Evolutionary conservation across 2,329 filamentous ascomycete species (phyloP), one percentile per base, ranked within the genome.

Genomic region (Paraconiothyrium brasiliense): DNA sequence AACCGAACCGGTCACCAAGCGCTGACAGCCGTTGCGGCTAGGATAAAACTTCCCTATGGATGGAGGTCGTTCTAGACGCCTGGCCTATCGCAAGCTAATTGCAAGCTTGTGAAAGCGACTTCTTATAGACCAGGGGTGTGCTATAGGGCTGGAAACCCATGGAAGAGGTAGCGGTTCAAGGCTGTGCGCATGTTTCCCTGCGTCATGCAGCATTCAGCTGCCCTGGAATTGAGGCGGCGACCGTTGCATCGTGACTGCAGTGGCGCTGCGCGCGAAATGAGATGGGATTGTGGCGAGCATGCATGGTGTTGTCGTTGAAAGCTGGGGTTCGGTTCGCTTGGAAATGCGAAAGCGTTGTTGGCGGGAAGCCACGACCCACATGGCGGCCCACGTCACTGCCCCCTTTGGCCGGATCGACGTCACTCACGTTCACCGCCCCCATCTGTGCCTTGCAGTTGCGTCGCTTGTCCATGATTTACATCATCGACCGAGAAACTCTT

Each of bases 41-140:
- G 62, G 62, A 54, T 46, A 50, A 56, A 65, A 55, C 32, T 46
- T 58, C 52, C 34, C 22, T 51, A 62, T 69, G 67, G 73, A 72
- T 70, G 59, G 66, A 51, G 59, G 44, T 20, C 41, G 41, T 41
- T 54, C 20, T 20, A 41, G 54, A 56, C 62, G 39, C 50, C 55
- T 37, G 57, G 60, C 41, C 54, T 56, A 65, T 59, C 66, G 46
- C 64, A 62, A 67, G 54, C 58, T 65, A 67, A 47, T 58, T 34
- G 44, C 54, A 34, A 61, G 50, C 48, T 22, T 54, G 55, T 48
- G 49, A 41, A 66, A n/a, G 61, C 59, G 62, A 52, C 55, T 22
- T 60, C 60, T 55, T 76, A 76, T 74, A 68, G 62, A 32, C 58
- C 72, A 70, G 68, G 73, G 73, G 46, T 64, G 22, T 16, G 55